Base-by-base conservation (phyloP, 345 rosid species). In the Corchorus capsularis region DNA sequence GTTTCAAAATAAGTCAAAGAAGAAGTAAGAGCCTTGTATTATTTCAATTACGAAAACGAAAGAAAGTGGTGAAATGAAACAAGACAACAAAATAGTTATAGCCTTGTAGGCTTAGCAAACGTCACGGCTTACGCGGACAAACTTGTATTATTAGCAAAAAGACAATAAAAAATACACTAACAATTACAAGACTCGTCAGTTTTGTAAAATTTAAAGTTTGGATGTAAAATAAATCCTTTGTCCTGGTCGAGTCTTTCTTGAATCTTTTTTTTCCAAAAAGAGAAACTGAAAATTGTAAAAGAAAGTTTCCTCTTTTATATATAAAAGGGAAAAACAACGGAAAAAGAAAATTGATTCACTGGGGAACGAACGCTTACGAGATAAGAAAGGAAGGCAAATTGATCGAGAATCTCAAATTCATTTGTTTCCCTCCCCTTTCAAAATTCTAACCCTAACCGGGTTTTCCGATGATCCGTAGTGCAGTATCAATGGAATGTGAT, bases 101-200 rank as follows among this genome's bases (percentile, higher is more conserved):
- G 8, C 32, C 4, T 39, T 27, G 43, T 22, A 46, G 9, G 16
- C 11, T 6, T 12, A 45, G 10, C 71, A 66, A n/a, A 20, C 72
- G 72, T 69, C 72, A 69, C 45, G 59, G 72, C 72, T 69, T 32
- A 69, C 72, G 72, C 57, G 8, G 72, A 5, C 9, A 66, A 53
- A 4, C 54, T 45, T 45, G 37, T 46, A 12, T 66, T 49, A 69
- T 45, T 67, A 6, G 55, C 71, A 5, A 66, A n/a, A 20, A 20
- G 49, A 63, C 69, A 43, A 1, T 27, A 27, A 27, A 65, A 43
- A 16, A 10, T 39, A 39, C 13, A n/a, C 22, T 0, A 65, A 17
- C 9, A 56, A 0, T 56, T 2, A 27, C 19, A 56, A 56, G 3
- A 55, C 60, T 55, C 10, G 19, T 55, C 57, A 14, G 43, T 15